phyloP scores from a whole-genome alignment of 805 yeast species.

The Candida michaelii region DNA sequence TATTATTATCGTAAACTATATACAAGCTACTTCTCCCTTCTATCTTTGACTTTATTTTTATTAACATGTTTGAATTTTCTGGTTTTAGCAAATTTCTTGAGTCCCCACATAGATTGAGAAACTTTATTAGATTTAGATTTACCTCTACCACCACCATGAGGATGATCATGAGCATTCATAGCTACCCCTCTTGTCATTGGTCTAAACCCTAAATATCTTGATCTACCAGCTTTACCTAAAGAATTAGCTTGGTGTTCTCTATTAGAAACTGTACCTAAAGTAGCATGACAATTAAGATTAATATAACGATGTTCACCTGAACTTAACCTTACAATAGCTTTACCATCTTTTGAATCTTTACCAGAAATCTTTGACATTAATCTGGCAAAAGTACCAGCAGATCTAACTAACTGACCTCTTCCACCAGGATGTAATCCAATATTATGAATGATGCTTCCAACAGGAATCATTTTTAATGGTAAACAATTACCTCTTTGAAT shows the following conservation, averaged over 20 bases:
- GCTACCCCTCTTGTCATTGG: conserved; percentile 98
- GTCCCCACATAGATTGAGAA: conserved; percentile 97
- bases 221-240: conserved; percentile 96
- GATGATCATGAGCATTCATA: conserved; percentile 96
- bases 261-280: conserved; percentile 90
- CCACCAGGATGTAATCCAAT: conserved; percentile 69
- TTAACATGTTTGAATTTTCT: conserved; percentile 87
- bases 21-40: conserved; percentile 37
- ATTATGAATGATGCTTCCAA: conserved; percentile 86
- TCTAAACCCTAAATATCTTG: conserved; percentile 87
- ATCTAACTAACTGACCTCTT: conserved; percentile 87
- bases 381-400: conserved; percentile 95
- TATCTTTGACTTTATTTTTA: conserved; percentile 82
- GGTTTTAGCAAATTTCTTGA: conserved; percentile 91
- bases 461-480: conserved; percentile 90
- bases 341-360: conserved; percentile 21
- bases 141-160: conserved; percentile 99
- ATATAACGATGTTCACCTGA: conserved; percentile 95
- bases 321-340: conserved; percentile 76
- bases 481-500: conserved; percentile 93
- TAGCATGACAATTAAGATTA: conserved; percentile 83
- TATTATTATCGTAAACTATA: too few relatives aligned
- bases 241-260: conserved; percentile 86
- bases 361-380: conserved; percentile 70
- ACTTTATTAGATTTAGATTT: conserved; percentile 94